Base-by-base conservation (phyloP, 345 rosid genomes). In the Fremontodendron californicum region DNA sequence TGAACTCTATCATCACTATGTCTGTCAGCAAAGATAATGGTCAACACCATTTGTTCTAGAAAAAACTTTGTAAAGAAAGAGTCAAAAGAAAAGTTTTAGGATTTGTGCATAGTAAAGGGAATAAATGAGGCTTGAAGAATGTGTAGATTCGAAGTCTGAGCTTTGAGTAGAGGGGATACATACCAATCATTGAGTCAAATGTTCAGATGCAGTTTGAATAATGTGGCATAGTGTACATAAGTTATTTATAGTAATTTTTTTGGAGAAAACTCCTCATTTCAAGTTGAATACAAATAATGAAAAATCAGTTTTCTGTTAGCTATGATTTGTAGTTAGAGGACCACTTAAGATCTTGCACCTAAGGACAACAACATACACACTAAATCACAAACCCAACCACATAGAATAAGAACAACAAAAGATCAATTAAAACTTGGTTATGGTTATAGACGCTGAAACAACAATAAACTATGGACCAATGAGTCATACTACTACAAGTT, bases 1-100 rank as follows among this genome's bases (percentile, higher is more conserved):
- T 86, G 82, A 95, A 95, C 81, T 95, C 96, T 82, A 95, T 74
- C 67, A 84, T 85, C 77, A 86, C 86, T 11, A 51, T 81, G 18
- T 90, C 99, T 93, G 92, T 71, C 64, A 29, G 16, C 68, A 84
- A 72, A 73, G 11, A 21, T 27, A 39, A 10, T 5, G 23, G 40
- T 27, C 40, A 68, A 29, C 31, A 51, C 18, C 43, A 29, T 35
- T 19, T 15, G 29, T 71, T 13, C 25, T 9, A 4, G n/a, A n/a
- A n/a, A n/a, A n/a, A n/a, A n/a, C n/a, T n/a, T n/a, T n/a, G n/a
- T n/a, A n/a, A n/a, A n/a, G n/a, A 2, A 49, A 71, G 23, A n/a
- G n/a, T n/a, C n/a, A n/a, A n/a, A n/a, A n/a, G n/a, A 46, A 46
- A 13, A 46, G 4, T n/a, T n/a, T n/a, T n/a, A n/a, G n/a, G n/a